These are phyloP conservation scores for Mortierella sp. DNA, from an alignment of 371 early-diverging fungal species.

Conservation along the genomic window DNA sequence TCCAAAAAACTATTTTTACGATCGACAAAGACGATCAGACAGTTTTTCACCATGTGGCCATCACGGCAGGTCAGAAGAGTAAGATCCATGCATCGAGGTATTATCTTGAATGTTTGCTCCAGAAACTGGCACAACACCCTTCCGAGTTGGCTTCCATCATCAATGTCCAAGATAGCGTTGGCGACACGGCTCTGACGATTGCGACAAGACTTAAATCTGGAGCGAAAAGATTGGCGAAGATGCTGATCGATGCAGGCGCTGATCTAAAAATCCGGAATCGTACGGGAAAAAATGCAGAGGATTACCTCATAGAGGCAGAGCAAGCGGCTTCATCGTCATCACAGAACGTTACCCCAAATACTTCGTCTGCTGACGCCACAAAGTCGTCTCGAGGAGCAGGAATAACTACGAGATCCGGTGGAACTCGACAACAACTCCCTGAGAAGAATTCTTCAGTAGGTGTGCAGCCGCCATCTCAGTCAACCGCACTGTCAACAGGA, in stretches of 20 bases:
- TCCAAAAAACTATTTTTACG: constrained; percentile 81
- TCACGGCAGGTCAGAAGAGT: constrained; percentile 79
- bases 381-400: background rate
- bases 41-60: constrained; percentile 92
- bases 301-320: constrained; percentile 62
- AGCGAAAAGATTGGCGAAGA: constrained; percentile 75
- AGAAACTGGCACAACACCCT: constrained; percentile 64
- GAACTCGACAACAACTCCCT: background rate
- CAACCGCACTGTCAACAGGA: background rate
- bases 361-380: background rate
- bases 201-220: constrained; percentile 83
- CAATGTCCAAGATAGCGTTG: constrained; percentile 86
- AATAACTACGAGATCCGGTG: background rate
- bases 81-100: constrained; percentile 83
- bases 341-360: background rate
- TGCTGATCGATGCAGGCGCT: constrained; percentile 89
- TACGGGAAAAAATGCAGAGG: constrained; percentile 75
- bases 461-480: background rate
- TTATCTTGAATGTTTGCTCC: constrained; percentile 88
- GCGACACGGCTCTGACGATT: constrained; percentile 93
- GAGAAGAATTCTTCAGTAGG: background rate
- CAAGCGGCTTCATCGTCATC: constrained; percentile 7
- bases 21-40: constrained; percentile 88
- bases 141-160: constrained; percentile 78
- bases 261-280: constrained; percentile 78